Conservation (phyloP, 1,139 yeast genomes). For the Taphrina wiesneri region DNA sequence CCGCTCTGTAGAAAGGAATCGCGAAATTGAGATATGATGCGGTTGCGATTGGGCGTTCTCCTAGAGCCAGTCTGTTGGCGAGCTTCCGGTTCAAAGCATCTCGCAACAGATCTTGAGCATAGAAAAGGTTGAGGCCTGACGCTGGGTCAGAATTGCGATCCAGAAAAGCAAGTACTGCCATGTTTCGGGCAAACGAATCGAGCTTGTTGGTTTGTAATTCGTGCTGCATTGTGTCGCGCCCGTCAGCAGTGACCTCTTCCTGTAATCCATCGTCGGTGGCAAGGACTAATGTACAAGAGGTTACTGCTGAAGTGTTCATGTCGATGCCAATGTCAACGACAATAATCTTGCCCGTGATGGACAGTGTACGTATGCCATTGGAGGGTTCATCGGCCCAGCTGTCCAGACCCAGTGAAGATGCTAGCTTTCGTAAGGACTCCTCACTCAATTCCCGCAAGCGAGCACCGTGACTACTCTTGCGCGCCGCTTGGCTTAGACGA, state of each 20-base stretch:
- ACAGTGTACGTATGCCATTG: conserved; percentile 11
- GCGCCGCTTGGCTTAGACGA: not conserved
- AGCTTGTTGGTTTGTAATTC: not conserved
- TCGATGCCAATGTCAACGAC: conserved; percentile 25
- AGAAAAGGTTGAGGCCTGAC: not conserved
- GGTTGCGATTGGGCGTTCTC: not conserved
- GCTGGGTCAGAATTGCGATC: conserved; percentile 13
- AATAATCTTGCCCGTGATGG: conserved; percentile 28
- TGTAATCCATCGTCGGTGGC: conserved; percentile 26
- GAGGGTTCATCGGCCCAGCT: conserved; percentile 20
- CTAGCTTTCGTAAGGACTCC: not conserved
- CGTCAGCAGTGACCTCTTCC: conserved; percentile 20
- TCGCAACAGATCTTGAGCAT: conserved; percentile 1
- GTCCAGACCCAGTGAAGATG: conserved; percentile 18
- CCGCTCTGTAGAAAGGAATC: not conserved
- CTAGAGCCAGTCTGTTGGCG: not conserved
- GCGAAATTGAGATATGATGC: conserved; percentile 10
- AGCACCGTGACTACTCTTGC: not conserved
- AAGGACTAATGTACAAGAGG: conserved; percentile 21
- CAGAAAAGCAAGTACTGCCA: conserved; percentile 16
- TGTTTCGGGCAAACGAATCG: conserved; percentile 1
- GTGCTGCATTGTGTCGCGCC: conserved; percentile 12
- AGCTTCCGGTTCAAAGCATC: conserved; percentile 12
- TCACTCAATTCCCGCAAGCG: conserved; percentile 5
- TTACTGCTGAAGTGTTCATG: not conserved